Conservation (phyloP, 805 yeast species). For the Candida insectorum region DNA sequence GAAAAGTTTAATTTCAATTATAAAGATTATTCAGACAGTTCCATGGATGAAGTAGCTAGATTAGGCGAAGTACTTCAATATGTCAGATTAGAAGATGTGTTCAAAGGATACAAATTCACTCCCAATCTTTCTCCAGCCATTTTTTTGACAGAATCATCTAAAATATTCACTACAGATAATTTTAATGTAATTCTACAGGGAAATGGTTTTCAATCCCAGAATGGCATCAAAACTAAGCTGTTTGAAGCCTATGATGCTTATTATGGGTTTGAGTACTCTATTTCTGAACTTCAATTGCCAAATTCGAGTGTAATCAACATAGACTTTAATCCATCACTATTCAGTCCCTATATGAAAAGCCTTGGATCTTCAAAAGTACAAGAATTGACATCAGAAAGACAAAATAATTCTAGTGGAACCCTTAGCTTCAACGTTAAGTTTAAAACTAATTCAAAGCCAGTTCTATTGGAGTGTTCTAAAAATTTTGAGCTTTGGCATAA, state of each 20-base stretch:
- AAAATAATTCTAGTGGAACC: conserved; percentile 10
- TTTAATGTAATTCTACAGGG: conserved; percentile 8
- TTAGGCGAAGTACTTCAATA: conserved; percentile 38
- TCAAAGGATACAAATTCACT: conserved; percentile 11
- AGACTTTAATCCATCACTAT: too few relatives aligned
- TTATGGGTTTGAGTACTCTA: not conserved
- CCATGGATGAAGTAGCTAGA: conserved; percentile 48
- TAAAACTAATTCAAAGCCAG: conserved; percentile 27
- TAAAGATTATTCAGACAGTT: conserved; percentile 29
- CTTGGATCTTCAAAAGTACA: not conserved
- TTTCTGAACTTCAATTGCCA: not conserved
- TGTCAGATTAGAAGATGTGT: conserved; percentile 6
- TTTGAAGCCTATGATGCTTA: not conserved
- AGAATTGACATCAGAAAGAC: not conserved
- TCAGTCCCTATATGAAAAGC: too few relatives aligned
- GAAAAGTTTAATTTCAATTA: conserved; percentile 42
- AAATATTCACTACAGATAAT: conserved; percentile 9
- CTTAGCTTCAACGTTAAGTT: conserved; percentile 22
- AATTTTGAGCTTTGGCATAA: conserved; percentile 53
- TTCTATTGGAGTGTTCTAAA: conserved; percentile 27
- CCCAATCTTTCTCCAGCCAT: not conserved
- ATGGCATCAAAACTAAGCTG: not conserved
- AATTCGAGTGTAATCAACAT: not conserved
- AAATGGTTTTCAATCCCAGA: conserved; percentile 1
- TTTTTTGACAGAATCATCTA: conserved; percentile 7